Evolutionary conservation across 202 grass and related monocot species (phyloP), one percentile per base, ranked within the genome.

Genomic region (Miscanthus sacchariflorus): DNA sequence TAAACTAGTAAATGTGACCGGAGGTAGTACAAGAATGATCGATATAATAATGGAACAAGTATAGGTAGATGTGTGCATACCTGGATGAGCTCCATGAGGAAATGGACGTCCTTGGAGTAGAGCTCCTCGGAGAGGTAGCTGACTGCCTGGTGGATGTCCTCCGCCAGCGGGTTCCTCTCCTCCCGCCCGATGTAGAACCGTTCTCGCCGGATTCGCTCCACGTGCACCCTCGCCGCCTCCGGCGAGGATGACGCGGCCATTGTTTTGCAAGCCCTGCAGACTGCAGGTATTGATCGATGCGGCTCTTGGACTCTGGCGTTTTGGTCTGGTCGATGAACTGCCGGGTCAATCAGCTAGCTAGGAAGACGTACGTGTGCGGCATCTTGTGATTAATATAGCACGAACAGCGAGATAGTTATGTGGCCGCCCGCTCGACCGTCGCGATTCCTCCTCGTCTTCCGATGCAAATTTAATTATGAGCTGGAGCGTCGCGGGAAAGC

Each of bases 101-200:
- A 93, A 61, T 95, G 93, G 52, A 95, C 86, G 61, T 95, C 93
- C 86, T 93, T 96, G 83, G 94, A 90, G 88, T 96, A 93, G 54
- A 93, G 76, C 61, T 96, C 94, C 38, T 92, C 79, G 0, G 75
- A 83, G 13, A 96, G 90, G 65, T 87, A 93, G 70, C 6, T 92
- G 5, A 93, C 90, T 1, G 94, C 87, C 24, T 90, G 90, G 78
- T 96, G 91, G 8, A 96, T 71, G 82, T 96, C 94, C 56, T 96
- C 94, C 14, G 89, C 83, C 70, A 92, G 59, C n/a, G 90, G 89
- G 79, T 96, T 96, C 82, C 28, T 39, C 85, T 95, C 91, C 27
- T 75, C 89, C 24, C 79, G 76, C 21, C 94, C 94, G 25, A 96
- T 90, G 85, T 2, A 93, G 82, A 35, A 93, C 50, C 90, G 80